Evolutionary conservation across 495 filamentous ascomycete species (phyloP).

Genomic region (Penicillium verhagenii): DNA sequence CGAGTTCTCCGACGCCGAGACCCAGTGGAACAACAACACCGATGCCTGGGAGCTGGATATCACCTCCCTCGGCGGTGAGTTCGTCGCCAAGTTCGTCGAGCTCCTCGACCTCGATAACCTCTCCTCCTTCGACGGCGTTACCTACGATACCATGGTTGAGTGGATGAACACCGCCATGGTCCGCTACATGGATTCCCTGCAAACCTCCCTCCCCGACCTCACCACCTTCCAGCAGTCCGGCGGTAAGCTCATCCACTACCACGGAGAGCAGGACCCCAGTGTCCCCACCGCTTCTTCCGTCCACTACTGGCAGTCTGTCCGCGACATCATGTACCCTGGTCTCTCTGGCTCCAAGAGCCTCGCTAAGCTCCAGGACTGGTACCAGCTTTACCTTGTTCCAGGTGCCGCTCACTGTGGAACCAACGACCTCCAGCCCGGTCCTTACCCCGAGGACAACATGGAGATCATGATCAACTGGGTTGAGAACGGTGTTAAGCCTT

Average conservation of each 20-base stretch:
- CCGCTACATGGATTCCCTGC: conserved; percentile 39
- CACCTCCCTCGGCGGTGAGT: conserved; percentile 35
- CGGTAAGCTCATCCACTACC: conserved; percentile 51
- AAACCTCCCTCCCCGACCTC: conserved; percentile 49
- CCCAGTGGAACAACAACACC: conserved; percentile 32
- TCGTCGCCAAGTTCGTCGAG: conserved; percentile 36
- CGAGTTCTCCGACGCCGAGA: conserved; percentile 27
- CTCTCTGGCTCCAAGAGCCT: conserved; percentile 30
- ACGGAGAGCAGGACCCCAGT: conserved; percentile 51
- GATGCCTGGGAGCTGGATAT: conserved; percentile 33
- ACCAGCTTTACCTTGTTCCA: conserved; percentile 50
- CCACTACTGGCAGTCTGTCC: conserved; percentile 52
- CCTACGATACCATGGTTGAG: conserved; percentile 41
- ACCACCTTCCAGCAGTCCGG: conserved; percentile 39
- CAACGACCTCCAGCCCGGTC: conserved; percentile 46
- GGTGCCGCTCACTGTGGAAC: conserved; percentile 50
- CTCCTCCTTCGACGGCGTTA: conserved; percentile 36
- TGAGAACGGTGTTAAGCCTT: conserved; percentile 46
- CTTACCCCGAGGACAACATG: conserved; percentile 46
- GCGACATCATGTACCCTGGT: conserved; percentile 46
- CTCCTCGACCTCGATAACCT: conserved; percentile 31
- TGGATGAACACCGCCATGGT: conserved; percentile 37
- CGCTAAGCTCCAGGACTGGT: conserved; percentile 49
- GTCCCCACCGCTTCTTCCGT: conserved; percentile 50
- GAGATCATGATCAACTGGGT: conserved; percentile 52